Conservation (phyloP, 2,329 filamentous ascomycete genomes). For the Huntiella omanensis region DNA sequence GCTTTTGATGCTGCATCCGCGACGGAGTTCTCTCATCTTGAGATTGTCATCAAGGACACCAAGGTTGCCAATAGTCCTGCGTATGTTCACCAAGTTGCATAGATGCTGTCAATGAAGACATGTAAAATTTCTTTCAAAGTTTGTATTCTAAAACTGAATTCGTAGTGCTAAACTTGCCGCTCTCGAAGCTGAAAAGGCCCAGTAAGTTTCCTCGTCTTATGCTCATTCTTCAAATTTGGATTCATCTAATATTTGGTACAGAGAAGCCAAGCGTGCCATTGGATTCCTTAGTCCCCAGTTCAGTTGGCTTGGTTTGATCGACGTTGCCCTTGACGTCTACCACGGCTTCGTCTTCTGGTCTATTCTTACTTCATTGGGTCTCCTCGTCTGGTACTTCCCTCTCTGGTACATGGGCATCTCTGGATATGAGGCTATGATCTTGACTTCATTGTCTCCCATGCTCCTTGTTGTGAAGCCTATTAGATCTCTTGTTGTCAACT, state of each 20-base stretch:
- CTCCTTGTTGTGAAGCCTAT: slow-evolving; percentile 54
- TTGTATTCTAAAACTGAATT: neutral
- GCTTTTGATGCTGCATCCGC: slow-evolving; percentile 90
- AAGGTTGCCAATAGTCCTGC: slow-evolving; percentile 77
- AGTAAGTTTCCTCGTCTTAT: slow-evolving; percentile 16
- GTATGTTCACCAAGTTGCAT: slow-evolving; percentile 92
- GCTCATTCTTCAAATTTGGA: neutral
- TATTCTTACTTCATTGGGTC: slow-evolving; percentile 70
- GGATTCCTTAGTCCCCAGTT: slow-evolving; percentile 55
- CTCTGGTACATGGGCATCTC: slow-evolving; percentile 99
- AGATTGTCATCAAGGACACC: slow-evolving; percentile 72
- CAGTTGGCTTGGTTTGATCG: slow-evolving; percentile 53
- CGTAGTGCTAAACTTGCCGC: slow-evolving; percentile 10
- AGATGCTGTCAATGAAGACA: slow-evolving; percentile 22
- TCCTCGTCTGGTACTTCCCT: slow-evolving; percentile 94
- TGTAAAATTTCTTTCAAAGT: neutral
- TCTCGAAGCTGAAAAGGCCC: slow-evolving; percentile 7
- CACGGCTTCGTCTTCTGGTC: slow-evolving; percentile 97
- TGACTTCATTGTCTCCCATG: slow-evolving; percentile 66
- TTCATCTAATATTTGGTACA: slow-evolving; percentile 18
- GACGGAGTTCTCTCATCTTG: slow-evolving; percentile 76
- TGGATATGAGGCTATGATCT: slow-evolving; percentile 78
- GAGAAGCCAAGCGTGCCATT: slow-evolving; percentile 56
- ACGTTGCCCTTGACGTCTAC: slow-evolving; percentile 76
- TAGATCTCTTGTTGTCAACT: slow-evolving; percentile 46